These are phyloP conservation scores for Xerophyta viscosa DNA, from an alignment of 106 monocot genomes.

Conservation along the genomic window DNA sequence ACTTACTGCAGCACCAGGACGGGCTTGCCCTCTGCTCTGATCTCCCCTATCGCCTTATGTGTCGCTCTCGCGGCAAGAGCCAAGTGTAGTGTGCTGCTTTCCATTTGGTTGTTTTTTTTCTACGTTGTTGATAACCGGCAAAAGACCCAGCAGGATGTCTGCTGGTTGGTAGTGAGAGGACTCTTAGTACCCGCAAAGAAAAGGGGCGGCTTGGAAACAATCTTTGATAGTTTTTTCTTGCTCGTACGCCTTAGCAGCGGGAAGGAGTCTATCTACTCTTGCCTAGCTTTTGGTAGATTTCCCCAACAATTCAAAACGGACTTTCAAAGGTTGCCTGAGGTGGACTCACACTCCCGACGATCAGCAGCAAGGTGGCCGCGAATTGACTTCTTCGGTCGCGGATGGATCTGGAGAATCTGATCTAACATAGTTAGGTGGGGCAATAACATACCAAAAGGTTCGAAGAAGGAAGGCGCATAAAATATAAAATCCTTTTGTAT, in stretches of 20 bases:
- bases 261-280: slow-evolving; percentile 5
- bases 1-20: too few species aligned
- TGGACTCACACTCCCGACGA: not conserved
- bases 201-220: not conserved
- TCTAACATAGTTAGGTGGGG: not conserved
- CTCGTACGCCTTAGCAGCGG: not conserved
- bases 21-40: too few species aligned
- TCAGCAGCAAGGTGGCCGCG: not conserved
- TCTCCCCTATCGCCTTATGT: too few species aligned
- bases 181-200: too few species aligned
- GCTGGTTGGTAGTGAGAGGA: too few species aligned
- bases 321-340: slow-evolving; percentile 14
- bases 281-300: slow-evolving; percentile 3
- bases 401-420: not conserved
- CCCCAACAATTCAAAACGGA: slow-evolving; percentile 4
- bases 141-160: too few species aligned
- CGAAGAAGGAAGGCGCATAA: slow-evolving; percentile 3
- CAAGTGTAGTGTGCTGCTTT: too few species aligned
- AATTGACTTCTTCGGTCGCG: not conserved
- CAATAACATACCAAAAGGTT: slow-evolving; percentile 4
- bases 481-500: not conserved
- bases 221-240: not conserved
- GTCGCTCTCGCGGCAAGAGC: too few species aligned
- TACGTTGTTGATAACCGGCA: too few species aligned
- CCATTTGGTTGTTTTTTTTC: too few species aligned